These are phyloP conservation scores for Neurospora sp. DNA, from an alignment of 2,329 filamentous ascomycete species.

Conservation along the genomic window DNA sequence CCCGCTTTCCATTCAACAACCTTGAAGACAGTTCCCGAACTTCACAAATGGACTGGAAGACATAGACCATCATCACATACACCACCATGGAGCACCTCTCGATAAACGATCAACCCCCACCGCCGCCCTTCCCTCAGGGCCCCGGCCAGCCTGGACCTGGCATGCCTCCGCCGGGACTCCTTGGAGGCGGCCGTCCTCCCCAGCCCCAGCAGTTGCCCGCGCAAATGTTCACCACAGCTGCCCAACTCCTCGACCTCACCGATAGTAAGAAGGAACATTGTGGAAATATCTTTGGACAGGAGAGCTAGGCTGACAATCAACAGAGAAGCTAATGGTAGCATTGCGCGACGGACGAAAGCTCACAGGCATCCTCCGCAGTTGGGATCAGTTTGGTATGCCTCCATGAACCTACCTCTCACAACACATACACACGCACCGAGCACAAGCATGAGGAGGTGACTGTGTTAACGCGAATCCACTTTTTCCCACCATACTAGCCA, in stretches of 20 bases:
- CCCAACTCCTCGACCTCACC: slow-evolving; percentile 88
- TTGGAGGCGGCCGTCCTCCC: slow-evolving; percentile 22
- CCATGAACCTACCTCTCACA: slow-evolving; percentile 11
- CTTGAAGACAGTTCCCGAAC: neutral
- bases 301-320: slow-evolving; percentile 14
- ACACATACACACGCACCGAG: neutral
- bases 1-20: neutral
- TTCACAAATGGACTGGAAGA: slow-evolving; percentile 3
- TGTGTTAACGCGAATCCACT: slow-evolving; percentile 16
- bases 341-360: slow-evolving; percentile 90
- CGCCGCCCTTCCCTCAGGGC: slow-evolving; percentile 8
- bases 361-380: slow-evolving; percentile 83
- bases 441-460: neutral
- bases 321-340: slow-evolving; percentile 90
- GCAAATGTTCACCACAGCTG: slow-evolving; percentile 97
- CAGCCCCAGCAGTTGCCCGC: slow-evolving; percentile 60
- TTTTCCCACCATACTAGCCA: slow-evolving; percentile 46
- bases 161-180: slow-evolving; percentile 12
- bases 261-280: slow-evolving; percentile 61
- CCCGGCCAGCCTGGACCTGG: slow-evolving; percentile 8
- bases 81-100: slow-evolving; percentile 23
- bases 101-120: slow-evolving; percentile 20
- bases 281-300: neutral
- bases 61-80: neutral
- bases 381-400: slow-evolving; percentile 88